Conservation (phyloP, 1,139 yeast genomes). For the Diutina mesorugosa region DNA sequence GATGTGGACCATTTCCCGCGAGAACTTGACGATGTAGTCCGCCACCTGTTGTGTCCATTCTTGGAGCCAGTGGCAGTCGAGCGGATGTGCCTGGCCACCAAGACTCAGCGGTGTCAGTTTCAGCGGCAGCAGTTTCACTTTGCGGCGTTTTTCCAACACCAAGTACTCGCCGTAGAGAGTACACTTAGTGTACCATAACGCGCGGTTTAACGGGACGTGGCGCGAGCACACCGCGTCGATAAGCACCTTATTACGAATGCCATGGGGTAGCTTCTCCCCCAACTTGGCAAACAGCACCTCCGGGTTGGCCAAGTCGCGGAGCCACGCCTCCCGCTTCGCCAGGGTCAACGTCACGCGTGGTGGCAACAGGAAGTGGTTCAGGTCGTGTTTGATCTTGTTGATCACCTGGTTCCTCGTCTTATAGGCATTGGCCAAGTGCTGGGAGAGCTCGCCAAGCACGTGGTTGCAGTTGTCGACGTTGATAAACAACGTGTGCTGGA, state of each 20-base stretch:
- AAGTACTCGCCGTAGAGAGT: constrained; percentile 74
- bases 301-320: constrained; percentile 62
- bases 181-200: constrained; percentile 84
- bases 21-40: constrained; percentile 42
- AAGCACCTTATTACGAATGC: constrained; percentile 59
- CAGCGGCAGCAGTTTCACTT: not conserved
- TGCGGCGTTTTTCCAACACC: constrained; percentile 42
- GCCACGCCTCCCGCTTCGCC: constrained; percentile 75
- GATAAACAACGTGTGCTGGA: constrained; percentile 29
- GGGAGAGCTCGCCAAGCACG: constrained; percentile 29
- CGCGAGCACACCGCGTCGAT: constrained; percentile 60
- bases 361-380: constrained; percentile 57
- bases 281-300: constrained; percentile 52
- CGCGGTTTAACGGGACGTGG: constrained; percentile 60
- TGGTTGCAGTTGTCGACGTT: constrained; percentile 25
- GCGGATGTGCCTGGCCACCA: not conserved
- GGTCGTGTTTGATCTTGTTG: constrained; percentile 43
- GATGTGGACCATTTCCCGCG: constrained; percentile 22
- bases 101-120: not conserved
- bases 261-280: constrained; percentile 83
- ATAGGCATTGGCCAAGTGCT: constrained; percentile 49
- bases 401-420: constrained; percentile 48
- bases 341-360: constrained; percentile 85
- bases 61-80: constrained; percentile 36
- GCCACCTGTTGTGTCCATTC: constrained; percentile 84